These are phyloP conservation scores for Euphorbia lathyris DNA, from an alignment of 345 rosid genomes.

Conservation along the genomic window DNA sequence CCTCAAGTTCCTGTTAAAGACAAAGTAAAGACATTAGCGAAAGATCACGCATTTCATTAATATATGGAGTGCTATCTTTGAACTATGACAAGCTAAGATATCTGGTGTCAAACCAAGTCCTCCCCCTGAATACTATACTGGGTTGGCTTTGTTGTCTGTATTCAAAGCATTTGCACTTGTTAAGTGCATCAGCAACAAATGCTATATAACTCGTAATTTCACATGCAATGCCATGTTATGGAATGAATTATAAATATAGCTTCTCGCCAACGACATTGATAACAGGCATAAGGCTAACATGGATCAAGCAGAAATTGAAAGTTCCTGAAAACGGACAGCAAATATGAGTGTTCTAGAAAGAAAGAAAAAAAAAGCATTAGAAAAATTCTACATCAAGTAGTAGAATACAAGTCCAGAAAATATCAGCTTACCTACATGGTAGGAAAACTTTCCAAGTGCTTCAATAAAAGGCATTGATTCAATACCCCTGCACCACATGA, in stretches of 20 bases:
- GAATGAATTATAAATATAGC: constrained; percentile 36
- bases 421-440: constrained; percentile 70
- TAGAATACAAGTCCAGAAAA: not conserved
- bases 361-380: no score
- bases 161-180: not conserved
- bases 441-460: constrained; percentile 93
- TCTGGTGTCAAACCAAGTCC: constrained; percentile 87
- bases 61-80: constrained; percentile 47
- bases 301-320: constrained; percentile 90
- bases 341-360: not conserved
- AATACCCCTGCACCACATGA: constrained; percentile 66
- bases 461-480: constrained; percentile 98
- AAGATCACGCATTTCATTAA: not conserved
- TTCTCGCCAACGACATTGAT: constrained; percentile 95
- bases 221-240: not conserved
- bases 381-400: not conserved
- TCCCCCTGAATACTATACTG: constrained; percentile 89
- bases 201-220: not conserved
- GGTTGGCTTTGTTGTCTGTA: constrained; percentile 96
- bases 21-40: constrained; percentile 6
- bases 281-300: constrained; percentile 98
- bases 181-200: not conserved
- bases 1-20: constrained; percentile 72
- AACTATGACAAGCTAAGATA: constrained; percentile 90
- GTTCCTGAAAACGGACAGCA: constrained; percentile 52